phyloP scores from a whole-genome alignment of 169 alveolate genomes.

The Sarcocystis neurona region DNA sequence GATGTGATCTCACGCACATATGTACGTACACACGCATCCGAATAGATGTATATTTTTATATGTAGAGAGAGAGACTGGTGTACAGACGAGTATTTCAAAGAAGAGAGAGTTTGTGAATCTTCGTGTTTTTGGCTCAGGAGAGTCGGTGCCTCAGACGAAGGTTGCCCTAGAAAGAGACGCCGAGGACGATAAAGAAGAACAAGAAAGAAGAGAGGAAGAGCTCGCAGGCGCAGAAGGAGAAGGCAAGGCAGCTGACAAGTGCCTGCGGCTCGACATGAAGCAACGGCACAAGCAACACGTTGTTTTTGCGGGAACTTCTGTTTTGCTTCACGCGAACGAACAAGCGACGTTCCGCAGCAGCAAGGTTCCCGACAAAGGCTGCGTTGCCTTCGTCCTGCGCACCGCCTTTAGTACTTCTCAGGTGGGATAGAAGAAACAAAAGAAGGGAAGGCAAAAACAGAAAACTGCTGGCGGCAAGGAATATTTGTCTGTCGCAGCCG shows the following conservation, averaged over 20 bases:
- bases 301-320: slow-evolving; percentile 85
- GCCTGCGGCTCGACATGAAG: slow-evolving; percentile 61
- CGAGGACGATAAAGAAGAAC: neutral
- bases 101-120: too few species aligned
- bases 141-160: slow-evolving; percentile 82
- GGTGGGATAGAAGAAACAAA: too few species aligned
- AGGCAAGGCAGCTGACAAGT: neutral
- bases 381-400: slow-evolving; percentile 69
- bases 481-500: too few species aligned
- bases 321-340: slow-evolving; percentile 72
- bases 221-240: too few species aligned
- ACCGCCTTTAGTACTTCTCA: slow-evolving; percentile 76
- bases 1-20: too few species aligned
- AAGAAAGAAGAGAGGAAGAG: neutral
- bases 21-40: too few species aligned
- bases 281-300: slow-evolving; percentile 79
- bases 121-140: slow-evolving; percentile 60
- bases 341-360: slow-evolving; percentile 63
- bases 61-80: too few species aligned
- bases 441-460: too few species aligned
- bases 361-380: slow-evolving; percentile 68
- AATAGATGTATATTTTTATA: too few species aligned
- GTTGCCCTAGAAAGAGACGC: slow-evolving; percentile 51
- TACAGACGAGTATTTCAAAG: too few species aligned
- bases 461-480: too few species aligned